Evolutionary conservation across 2,329 filamentous ascomycete genomes (phyloP).

Genomic region (Fusarium circinatum): DNA sequence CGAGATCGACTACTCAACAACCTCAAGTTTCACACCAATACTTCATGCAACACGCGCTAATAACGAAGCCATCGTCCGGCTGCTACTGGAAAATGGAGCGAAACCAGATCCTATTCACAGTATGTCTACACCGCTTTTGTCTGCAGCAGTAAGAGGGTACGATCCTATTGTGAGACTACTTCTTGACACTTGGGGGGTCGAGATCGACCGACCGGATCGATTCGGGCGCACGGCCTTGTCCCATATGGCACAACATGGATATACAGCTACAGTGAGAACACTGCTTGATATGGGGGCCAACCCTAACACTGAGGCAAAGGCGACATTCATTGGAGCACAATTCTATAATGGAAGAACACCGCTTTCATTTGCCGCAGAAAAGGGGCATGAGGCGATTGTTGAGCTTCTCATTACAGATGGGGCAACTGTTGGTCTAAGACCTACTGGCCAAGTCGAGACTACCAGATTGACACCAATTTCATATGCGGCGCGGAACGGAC

Average conservation of each 20-base stretch:
- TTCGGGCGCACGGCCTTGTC: not conserved
- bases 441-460: accelerated
- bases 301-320: not conserved
- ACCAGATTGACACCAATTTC: accelerated
- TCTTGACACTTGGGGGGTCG: not conserved
- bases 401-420: not conserved
- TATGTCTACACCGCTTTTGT: not conserved
- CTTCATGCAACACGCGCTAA: not conserved
- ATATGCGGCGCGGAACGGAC: not conserved
- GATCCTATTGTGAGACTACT: not conserved
- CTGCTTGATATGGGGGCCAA: not conserved
- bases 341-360: not conserved
- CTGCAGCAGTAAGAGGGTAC: not conserved
- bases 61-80: accelerated
- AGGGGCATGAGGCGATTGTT: accelerated
- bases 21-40: accelerated
- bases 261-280: accelerated
- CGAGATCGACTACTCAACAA: accelerated
- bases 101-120: not conserved
- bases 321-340: not conserved
- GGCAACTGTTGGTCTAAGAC: not conserved
- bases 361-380: not conserved
- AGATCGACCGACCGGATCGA: not conserved
- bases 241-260: not conserved
- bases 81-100: accelerated